Base-by-base conservation (phyloP, 768 basidiomycete species). In the Trametes coccinea region DNA sequence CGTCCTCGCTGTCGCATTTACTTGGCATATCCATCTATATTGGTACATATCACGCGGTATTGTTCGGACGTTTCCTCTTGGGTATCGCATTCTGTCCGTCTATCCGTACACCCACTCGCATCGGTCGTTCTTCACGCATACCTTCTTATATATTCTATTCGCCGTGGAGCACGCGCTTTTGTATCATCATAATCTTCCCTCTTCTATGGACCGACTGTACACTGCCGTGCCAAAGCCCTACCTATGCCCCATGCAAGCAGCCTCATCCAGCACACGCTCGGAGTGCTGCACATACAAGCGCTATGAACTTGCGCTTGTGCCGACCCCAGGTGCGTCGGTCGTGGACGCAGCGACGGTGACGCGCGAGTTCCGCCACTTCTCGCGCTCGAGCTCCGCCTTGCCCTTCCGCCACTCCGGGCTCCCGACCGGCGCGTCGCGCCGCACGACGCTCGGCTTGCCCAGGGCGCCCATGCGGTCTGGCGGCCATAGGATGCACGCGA, bases 371-470 rank as follows among this genome's bases (percentile, higher is more conserved):
- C 80, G 79, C 54, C 73, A 68, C 53, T 71, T 62, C 59, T 79
- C 75, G 59, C 78, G 74, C 53, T 78, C 76, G n/a, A 78, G 65
- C 31, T 75, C 75, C 34, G 74, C 73, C 62, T 77, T 74, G 22
- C 76, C 72, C 49, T 69, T 60, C 13, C 70, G 67, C 74, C 73
- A 73, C 37, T 67, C 66, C 0, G 68, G 68, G 27, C 55, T 61
- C 22, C 71, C 67, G 30, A 63, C 59, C 16, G 45, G 40, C 9
- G 66, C 63, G 46, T 62, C 63, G n/a, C 53, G 60, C 16, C 63
- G 56, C 7, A 55, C 46, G 7, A 51, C 29, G 17, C 60, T 40
- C 0, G 69, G 70, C 29, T 64, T 49, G 8, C 62, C 62, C 8
- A 73, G 59, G 2, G 70, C 68, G 2, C 74, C 74, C 6, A 67